phyloP scores from a whole-genome alignment of 306 rosid genomes.

The Lathyrus oleraceus region DNA sequence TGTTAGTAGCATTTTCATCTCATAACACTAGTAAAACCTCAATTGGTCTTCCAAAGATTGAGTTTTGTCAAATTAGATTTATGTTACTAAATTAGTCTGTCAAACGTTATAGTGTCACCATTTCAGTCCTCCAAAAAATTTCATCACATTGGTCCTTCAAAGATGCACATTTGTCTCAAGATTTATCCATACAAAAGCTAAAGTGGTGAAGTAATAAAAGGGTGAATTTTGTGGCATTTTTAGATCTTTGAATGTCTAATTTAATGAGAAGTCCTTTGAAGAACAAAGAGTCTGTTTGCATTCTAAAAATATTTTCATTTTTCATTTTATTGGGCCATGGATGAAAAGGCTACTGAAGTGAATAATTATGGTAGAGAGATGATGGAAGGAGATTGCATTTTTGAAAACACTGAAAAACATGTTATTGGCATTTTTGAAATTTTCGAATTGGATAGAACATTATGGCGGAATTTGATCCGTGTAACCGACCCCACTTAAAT shows the following conservation, averaged over 20 bases:
- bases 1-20: slow-evolving; percentile 8
- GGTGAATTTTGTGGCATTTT: not conserved
- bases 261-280: not conserved
- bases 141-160: not conserved
- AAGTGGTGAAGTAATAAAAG: no score
- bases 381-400: not conserved
- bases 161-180: not conserved
- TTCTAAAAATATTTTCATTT: not conserved
- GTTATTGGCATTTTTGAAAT: not conserved
- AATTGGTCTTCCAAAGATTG: not conserved
- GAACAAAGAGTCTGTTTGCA: not conserved
- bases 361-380: not conserved
- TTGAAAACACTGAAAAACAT: not conserved
- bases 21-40: slow-evolving; percentile 1
- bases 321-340: not conserved
- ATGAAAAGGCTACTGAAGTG: not conserved
- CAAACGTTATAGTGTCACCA: slow-evolving; percentile 6
- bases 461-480: no score
- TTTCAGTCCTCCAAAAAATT: not conserved
- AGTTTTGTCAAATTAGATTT: not conserved
- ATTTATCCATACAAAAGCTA: no score
- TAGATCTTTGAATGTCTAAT: slow-evolving; percentile 1
- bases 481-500: no score
- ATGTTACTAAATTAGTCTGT: not conserved
- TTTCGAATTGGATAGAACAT: not conserved